Conservation (phyloP, 2,329 filamentous ascomycete genomes). For the Aspergillus sp. region DNA sequence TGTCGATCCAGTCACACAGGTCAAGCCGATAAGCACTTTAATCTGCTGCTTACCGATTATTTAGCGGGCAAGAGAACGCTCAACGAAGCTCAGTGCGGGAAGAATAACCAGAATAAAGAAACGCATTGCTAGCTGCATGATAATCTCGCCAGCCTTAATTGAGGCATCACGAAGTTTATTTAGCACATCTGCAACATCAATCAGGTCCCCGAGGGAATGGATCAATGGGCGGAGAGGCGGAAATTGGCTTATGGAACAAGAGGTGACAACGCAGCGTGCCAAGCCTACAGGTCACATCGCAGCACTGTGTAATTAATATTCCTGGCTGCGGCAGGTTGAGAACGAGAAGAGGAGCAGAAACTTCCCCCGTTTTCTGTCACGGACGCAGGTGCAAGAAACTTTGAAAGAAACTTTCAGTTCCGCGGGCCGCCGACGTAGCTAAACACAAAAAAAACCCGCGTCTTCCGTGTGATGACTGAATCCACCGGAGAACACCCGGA, state of each 20-base stretch:
- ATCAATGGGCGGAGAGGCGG: background rate
- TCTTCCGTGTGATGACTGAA: background rate
- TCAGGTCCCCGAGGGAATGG: background rate
- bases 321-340: no score
- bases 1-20: background rate
- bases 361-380: background rate
- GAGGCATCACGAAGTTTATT: background rate
- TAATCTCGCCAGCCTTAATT: background rate
- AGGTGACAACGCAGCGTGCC: constrained; percentile 2
- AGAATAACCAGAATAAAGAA: background rate
- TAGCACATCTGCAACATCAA: background rate
- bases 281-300: background rate
- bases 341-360: background rate
- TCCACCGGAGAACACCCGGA: background rate
- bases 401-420: background rate
- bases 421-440: background rate
- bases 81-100: background rate
- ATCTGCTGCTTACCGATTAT: background rate
- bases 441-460: background rate
- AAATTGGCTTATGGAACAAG: background rate
- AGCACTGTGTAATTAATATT: no score
- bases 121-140: background rate
- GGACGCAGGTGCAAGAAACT: constrained; percentile 1
- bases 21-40: background rate
- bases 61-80: background rate